Percentiles rank a stretch among this genome's conserved stretches.
These are phyloP conservation scores for Coemansia sp. DNA, from an alignment of 192 early-diverging fungal genomes.

Conservation along the genomic window DNA sequence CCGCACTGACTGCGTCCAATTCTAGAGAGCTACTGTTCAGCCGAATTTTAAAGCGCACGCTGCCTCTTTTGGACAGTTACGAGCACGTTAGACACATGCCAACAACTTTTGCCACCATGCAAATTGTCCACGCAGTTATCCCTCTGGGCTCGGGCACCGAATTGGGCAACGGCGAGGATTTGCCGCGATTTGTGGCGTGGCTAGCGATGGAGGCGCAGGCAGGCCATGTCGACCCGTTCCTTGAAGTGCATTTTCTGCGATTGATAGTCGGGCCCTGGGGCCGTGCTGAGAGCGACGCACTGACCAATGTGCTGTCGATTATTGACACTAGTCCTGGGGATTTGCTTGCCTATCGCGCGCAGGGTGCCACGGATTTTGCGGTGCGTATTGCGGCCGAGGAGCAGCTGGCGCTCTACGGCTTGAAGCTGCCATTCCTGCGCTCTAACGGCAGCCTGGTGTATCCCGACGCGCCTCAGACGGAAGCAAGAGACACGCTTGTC, in stretches of 20 bases:
- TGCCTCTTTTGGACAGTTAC: slow-evolving; percentile 26
- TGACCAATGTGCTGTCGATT: slow-evolving; percentile 9
- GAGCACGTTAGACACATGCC: slow-evolving; percentile 31
- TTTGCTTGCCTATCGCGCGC: slow-evolving; percentile 18
- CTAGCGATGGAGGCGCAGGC: slow-evolving; percentile 17
- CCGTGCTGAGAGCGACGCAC: background rate
- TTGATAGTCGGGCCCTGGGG: slow-evolving; percentile 31
- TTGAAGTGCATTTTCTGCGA: slow-evolving; percentile 33
- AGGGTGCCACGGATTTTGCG: slow-evolving; percentile 11
- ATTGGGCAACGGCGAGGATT: slow-evolving; percentile 21
- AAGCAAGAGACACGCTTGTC: slow-evolving; percentile 15
- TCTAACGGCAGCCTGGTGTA: slow-evolving; percentile 18
- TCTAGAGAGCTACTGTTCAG: background rate
- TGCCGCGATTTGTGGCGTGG: slow-evolving; percentile 47
- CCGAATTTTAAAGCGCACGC: slow-evolving; percentile 18
- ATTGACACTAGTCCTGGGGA: slow-evolving; percentile 15
- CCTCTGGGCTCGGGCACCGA: background rate
- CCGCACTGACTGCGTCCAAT: background rate
- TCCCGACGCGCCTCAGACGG: slow-evolving; percentile 17
- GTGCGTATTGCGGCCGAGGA: slow-evolving; percentile 35
- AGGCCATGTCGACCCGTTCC: slow-evolving; percentile 16
- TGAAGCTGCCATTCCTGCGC: slow-evolving; percentile 19
- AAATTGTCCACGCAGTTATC: slow-evolving; percentile 8
- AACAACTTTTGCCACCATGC: slow-evolving; percentile 28
- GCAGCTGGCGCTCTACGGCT: slow-evolving; percentile 27